A percentile compares a stretch with the other conserved stretches of the same genome.
Evolutionary conservation across 164 flowering plant species (phyloP).

Genomic region (Vitis vinifera): DNA sequence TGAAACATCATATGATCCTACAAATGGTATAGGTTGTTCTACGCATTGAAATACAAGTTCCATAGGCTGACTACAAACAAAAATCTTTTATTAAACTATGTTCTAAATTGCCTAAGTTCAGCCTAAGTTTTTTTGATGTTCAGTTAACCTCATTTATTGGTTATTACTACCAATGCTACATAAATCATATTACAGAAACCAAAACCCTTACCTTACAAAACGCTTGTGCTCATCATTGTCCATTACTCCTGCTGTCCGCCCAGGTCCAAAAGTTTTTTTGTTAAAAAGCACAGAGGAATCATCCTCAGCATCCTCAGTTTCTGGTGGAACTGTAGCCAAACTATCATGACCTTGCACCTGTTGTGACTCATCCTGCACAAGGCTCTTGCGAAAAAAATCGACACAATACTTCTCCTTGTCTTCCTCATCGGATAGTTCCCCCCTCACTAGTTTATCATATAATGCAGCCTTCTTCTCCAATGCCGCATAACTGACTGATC

Average conservation of each 20-base stretch:
- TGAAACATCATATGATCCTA: too few species aligned
- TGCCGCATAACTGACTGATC: constrained; percentile 84
- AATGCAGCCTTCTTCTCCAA: constrained; percentile 89
- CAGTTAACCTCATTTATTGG: neutral
- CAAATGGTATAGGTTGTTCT: too few species aligned
- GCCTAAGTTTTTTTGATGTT: too few species aligned
- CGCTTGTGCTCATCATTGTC: constrained; percentile 79
- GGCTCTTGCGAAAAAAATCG: constrained; percentile 78
- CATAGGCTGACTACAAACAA: too few species aligned
- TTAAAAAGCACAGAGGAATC: constrained; percentile 28
- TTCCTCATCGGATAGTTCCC: constrained; percentile 93
- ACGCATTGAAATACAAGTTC: too few species aligned
- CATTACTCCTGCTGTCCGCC: constrained; percentile 46
- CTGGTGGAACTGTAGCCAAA: constrained; percentile 18
- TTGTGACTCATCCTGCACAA: constrained; percentile 43
- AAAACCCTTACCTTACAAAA: constrained; percentile 63
- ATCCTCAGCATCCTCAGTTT: constrained; percentile 33
- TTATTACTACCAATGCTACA: too few species aligned
- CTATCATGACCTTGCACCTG: constrained; percentile 25
- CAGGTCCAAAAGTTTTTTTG: constrained; percentile 53
- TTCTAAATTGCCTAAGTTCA: too few species aligned
- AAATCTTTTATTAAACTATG: too few species aligned
- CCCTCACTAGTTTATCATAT: constrained; percentile 78
- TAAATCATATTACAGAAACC: neutral
- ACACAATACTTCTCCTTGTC: constrained; percentile 94